Evolutionary conservation across 306 rosid species (phyloP), one percentile per base, ranked within the genome.

Genomic region (Lotus japonicus): DNA sequence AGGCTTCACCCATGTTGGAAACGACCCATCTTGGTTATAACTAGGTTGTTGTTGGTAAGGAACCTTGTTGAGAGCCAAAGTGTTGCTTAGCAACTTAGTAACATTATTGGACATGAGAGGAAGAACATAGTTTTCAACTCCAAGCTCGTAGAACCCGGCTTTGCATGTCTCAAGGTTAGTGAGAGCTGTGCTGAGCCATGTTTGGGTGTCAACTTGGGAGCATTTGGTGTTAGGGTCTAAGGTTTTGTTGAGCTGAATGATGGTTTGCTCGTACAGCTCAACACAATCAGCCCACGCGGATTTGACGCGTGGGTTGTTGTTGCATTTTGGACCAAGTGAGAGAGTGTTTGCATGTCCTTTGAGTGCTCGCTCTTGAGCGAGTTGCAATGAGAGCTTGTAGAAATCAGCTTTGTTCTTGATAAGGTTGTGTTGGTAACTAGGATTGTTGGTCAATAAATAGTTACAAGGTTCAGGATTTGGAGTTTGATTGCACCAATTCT

Each of bases 381-480:
- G 77, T 46, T 84, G 68, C 53, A 82, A 66, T 0, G 88, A 77
- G 11, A 88, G 56, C 7, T 76, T 69, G 58, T 88, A 33, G 65
- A 90, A 90, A 63, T 88, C 86, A 5, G 81, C 39, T 49, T 84
- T 88, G 1, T 76, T 66, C 9, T 76, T 69, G 39, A 90, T 79
- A 79, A 85, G 57, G 26, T 35, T 41, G 73, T 15, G 11, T 18
- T 36, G 14, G 0, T 41, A 12, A 10, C 5, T 7, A 2, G 45
- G 75, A 53, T 82, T 72, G 2, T 70, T 49, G 84, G 55, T 72
- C 10, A 90, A 64, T 66, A 82, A 77, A 44, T 82, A 68, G 44
- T 85, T 84, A 11, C 97, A 90, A 10, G 92, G 92, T 38, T 81
- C 53, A 58, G 95, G 95, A 57, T 85, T 50, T 3, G 97, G 97